Evolutionary conservation across 192 early-diverging fungal genomes (phyloP), one percentile per base, ranked within the genome.

Genomic region (Entomortierella beljakovae): DNA sequence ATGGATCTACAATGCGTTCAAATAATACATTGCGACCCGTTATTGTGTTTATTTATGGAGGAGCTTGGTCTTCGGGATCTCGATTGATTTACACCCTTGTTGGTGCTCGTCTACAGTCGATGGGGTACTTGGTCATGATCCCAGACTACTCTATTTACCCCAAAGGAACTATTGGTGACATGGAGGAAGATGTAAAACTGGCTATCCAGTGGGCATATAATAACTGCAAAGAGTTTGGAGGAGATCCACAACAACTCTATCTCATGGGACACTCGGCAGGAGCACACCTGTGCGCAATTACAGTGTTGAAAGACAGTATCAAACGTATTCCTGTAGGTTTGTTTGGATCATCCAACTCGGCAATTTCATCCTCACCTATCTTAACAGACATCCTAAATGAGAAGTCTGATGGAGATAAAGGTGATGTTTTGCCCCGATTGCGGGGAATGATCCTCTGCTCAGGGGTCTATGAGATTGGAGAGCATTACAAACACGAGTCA

Each of bases 141-240:
- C 88, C 88, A 16, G 83, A 89, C 34, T 87, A 87, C 57, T 60
- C 84, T 15, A 83, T 85, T 62, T 85, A 83, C 54, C 88, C 88
- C 11, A 32, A 73, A n/a, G 88, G 87, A 22, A 28, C 23, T 9
- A 42, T 70, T 28, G 8, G 0, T 10, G 48, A 67, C 18, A 80
- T 74, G 75, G 75, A 79, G 49, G 61, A 83, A 3, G 88, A 89
- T 64, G 52, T 89, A 20, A 80, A 75, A 61, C 54, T 69, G 26
- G 74, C 82, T n/a, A 76, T 89, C 20, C 65, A 82, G 40, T 89
- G 88, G 88, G 57, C 84, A 5, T 63, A 74, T 57, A 61, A 60
- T 2, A 70, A 85, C 62, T 79, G 57, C 37, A 57, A 22, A 13
- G 32, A 69, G 33, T 81, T 70, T 57, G 68, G 73, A 52, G 82